phyloP scores from a whole-genome alignment of 345 rosid species.

The Dimocarpus longan region DNA sequence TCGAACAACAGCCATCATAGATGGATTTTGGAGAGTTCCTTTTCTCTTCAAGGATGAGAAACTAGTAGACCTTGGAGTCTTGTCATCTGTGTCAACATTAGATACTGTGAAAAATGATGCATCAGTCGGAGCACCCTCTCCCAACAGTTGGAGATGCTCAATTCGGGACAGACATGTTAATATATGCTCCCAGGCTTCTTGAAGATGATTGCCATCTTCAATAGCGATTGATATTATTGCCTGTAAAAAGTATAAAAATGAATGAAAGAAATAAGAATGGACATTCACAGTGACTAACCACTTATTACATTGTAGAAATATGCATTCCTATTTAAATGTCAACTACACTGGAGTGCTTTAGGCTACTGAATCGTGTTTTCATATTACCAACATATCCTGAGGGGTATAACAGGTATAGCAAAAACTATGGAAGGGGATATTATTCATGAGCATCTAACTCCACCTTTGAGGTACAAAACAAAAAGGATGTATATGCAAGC shows the following conservation, averaged over 20 bases:
- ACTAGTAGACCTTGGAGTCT: constrained; percentile 52
- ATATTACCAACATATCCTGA: background rate
- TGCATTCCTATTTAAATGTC: constrained; percentile 1
- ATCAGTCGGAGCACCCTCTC: constrained; percentile 94
- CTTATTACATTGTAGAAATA: background rate
- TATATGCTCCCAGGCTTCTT: constrained; percentile 97
- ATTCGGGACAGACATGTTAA: constrained; percentile 94
- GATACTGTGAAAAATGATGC: constrained; percentile 77
- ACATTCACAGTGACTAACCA: constrained; percentile 7
- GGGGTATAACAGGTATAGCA: background rate
- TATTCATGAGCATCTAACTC: background rate
- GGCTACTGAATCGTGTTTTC: background rate
- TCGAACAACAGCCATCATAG: constrained; percentile 96
- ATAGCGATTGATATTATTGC: constrained; percentile 88
- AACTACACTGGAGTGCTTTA: background rate
- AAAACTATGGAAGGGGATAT: constrained; percentile 10
- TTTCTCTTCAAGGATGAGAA: constrained; percentile 77
- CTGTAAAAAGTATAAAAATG: constrained; percentile 43
- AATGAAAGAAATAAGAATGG: background rate
- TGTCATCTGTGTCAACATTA: constrained; percentile 70
- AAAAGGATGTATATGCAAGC: constrained; percentile 8
- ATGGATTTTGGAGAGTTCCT: constrained; percentile 88
- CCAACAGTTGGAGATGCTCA: constrained; percentile 92
- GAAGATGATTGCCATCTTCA: constrained; percentile 94
- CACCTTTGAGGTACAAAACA: background rate